Evolutionary conservation across 2,329 filamentous ascomycete genomes (phyloP).

Genomic region (Aureobasidium namibiae): DNA sequence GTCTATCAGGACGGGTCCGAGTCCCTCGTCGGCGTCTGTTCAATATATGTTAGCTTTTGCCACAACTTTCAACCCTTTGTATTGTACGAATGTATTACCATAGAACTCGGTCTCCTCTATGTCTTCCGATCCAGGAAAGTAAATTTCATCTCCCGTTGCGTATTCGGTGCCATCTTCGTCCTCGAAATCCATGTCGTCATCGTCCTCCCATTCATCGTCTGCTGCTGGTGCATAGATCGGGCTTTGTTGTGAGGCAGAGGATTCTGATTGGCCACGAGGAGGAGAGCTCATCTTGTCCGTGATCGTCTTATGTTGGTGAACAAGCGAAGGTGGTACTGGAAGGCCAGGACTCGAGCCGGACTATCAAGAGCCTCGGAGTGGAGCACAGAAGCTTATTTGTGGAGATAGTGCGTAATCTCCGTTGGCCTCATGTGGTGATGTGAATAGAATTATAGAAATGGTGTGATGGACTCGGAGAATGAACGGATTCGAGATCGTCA

Average conservation of each 20-base stretch:
- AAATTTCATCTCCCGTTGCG: slow-evolving; percentile 25
- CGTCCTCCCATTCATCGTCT: slow-evolving; percentile 23
- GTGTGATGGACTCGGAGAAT: background rate
- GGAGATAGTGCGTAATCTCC: slow-evolving; percentile 1
- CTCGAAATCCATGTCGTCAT: slow-evolving; percentile 46
- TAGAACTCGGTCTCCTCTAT: slow-evolving; percentile 29
- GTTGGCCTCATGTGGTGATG: background rate
- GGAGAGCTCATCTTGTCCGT: background rate
- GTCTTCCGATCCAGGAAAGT: slow-evolving; percentile 27
- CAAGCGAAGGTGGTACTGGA: background rate
- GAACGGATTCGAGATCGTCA: background rate
- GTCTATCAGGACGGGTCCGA: slow-evolving; percentile 31
- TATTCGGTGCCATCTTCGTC: slow-evolving; percentile 28
- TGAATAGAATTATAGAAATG: background rate
- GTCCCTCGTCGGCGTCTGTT: slow-evolving; percentile 34
- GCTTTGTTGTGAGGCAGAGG: background rate
- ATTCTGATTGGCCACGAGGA: background rate
- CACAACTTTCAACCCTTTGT: slow-evolving; percentile 24
- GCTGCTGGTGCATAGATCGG: background rate
- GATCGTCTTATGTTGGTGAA: background rate
- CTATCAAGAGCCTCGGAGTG: slow-evolving; percentile 8
- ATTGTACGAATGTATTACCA: slow-evolving; percentile 25
- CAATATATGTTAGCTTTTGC: background rate
- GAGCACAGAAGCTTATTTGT: slow-evolving; percentile 4
- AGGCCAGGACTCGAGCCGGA: background rate